Base-by-base conservation (phyloP, 495 filamentous ascomycete genomes). In the Rusavskia elegans region DNA sequence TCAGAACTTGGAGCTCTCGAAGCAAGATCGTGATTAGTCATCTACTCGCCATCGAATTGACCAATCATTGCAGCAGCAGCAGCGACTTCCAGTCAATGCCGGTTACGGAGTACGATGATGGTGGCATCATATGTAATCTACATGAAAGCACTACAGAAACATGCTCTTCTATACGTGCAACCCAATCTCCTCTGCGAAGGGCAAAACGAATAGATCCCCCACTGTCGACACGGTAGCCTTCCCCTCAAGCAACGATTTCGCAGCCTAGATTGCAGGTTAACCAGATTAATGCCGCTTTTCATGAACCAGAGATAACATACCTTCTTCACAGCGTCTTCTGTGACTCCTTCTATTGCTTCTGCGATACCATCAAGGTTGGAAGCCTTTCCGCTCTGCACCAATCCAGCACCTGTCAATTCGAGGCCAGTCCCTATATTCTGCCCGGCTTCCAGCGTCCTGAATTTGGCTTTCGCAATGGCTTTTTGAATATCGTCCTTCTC, bases 111-210 rank as follows among this genome's bases (percentile, higher is more conserved):
- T 6, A 27, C 25, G 25, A 27, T 27, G 25, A 27, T 1, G 25
- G 4, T 27, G 4, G 25, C 4, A 35, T 35, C 6, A 11, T 35
- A 35, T 27, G 25, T 35, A 35, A 35, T 35, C 9, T 35, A 35
- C 32, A 35, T 35, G 32, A 35, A 35, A 6, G 32, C 32, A 35
- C 32, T 35, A 10, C 32, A 35, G 32, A 11, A 35, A 29, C 6
- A 29, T n/a, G 13, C 20, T 2, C 9, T 16, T 46, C 76, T 89
- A 97, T 75, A 95, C 86, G 65, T 83, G 87, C 66, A 99, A 75
- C 39, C 90, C 92, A 61, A 99, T 72, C 59, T 97, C 90, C 71
- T 90, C 87, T 51, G 86, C 89, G 64, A 82, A 97, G 21, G 93
- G 92, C 57, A 99, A 76, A 60, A 85, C 73, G 69, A 83, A 78